A percentile compares a stretch with the other conserved stretches of the same genome.
phyloP scores from a whole-genome alignment of 2,329 filamentous ascomycete genomes.

The Clonostachys rhizophaga region DNA sequence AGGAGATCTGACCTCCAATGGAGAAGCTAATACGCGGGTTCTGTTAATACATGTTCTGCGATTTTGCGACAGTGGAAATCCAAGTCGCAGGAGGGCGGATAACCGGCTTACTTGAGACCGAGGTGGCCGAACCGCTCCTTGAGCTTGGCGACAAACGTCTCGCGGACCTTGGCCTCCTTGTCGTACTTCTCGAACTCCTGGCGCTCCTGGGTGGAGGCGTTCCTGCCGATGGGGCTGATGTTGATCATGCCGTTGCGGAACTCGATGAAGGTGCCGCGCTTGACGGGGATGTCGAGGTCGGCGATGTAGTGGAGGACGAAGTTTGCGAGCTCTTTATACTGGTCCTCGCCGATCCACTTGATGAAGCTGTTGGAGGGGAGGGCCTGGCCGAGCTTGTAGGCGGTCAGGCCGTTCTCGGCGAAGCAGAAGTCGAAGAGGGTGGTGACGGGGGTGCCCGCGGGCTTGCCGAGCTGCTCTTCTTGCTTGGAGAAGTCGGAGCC shows the following conservation, averaged over 20 bases:
- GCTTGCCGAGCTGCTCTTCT: slow-evolving; percentile 83
- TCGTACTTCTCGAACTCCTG: slow-evolving; percentile 81
- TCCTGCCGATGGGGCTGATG: slow-evolving; percentile 77
- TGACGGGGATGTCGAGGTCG: slow-evolving; percentile 78
- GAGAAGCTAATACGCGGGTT: slow-evolving; percentile 59
- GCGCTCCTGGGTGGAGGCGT: slow-evolving; percentile 76
- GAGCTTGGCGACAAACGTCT: slow-evolving; percentile 70
- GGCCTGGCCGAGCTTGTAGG: slow-evolving; percentile 74
- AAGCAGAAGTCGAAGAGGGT: slow-evolving; percentile 97
- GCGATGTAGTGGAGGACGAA: slow-evolving; percentile 80
- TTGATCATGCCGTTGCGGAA: slow-evolving; percentile 93
- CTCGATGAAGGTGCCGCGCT: slow-evolving; percentile 81
- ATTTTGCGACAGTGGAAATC: neutral
- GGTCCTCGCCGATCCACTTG: slow-evolving; percentile 78
- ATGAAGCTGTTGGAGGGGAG: slow-evolving; percentile 85
- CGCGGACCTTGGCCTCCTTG: slow-evolving; percentile 69
- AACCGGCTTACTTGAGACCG: slow-evolving; percentile 63
- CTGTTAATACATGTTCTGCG: neutral
- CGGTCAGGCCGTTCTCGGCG: slow-evolving; percentile 91
- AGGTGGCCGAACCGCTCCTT: slow-evolving; percentile 78
- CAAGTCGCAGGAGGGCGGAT: too few species aligned
- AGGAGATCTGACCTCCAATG: slow-evolving; percentile 96
- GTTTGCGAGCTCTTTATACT: slow-evolving; percentile 72
- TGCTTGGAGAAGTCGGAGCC: slow-evolving; percentile 91
- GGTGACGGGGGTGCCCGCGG: slow-evolving; percentile 62